Percentiles rank a stretch among this genome's conserved stretches.
Evolutionary conservation across 345 rosid genomes (phyloP).

Genomic region (Psidium guajava): DNA sequence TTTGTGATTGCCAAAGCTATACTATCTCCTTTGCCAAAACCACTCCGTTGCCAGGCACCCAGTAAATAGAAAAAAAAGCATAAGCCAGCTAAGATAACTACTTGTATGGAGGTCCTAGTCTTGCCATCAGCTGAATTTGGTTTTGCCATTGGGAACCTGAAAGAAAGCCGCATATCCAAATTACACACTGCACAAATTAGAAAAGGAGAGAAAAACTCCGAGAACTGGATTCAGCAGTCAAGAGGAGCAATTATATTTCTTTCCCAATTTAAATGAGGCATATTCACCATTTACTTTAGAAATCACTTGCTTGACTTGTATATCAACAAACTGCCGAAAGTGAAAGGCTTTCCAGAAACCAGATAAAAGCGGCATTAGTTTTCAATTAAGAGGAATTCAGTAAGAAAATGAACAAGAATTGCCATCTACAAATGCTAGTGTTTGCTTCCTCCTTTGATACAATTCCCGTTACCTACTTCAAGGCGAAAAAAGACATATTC

Average conservation of each 20-base stretch:
- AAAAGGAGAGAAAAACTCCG: neutral
- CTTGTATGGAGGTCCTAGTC: slow-evolving; percentile 80
- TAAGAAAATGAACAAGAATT: neutral
- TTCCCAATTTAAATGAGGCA: neutral
- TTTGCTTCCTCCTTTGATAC: neutral
- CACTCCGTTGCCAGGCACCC: slow-evolving; percentile 98
- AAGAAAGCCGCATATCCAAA: neutral
- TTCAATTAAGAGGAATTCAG: neutral
- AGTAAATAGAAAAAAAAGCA: slow-evolving; percentile 89
- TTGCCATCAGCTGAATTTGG: slow-evolving; percentile 58
- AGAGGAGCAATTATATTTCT: neutral
- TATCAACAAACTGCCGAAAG: neutral
- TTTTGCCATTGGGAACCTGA: slow-evolving; percentile 70
- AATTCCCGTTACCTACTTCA: neutral
- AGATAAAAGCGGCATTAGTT: neutral
- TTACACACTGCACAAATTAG: neutral
- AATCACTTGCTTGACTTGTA: neutral
- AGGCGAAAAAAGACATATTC: neutral
- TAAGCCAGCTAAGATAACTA: slow-evolving; percentile 66
- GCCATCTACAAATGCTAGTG: neutral
- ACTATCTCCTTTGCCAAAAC: slow-evolving; percentile 96
- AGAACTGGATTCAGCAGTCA: neutral
- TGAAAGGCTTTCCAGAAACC: neutral
- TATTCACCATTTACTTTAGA: neutral
- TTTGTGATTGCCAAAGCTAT: slow-evolving; percentile 77